phyloP scores from a whole-genome alignment of 495 filamentous ascomycete genomes.

The Talaromyces thailandensis region DNA sequence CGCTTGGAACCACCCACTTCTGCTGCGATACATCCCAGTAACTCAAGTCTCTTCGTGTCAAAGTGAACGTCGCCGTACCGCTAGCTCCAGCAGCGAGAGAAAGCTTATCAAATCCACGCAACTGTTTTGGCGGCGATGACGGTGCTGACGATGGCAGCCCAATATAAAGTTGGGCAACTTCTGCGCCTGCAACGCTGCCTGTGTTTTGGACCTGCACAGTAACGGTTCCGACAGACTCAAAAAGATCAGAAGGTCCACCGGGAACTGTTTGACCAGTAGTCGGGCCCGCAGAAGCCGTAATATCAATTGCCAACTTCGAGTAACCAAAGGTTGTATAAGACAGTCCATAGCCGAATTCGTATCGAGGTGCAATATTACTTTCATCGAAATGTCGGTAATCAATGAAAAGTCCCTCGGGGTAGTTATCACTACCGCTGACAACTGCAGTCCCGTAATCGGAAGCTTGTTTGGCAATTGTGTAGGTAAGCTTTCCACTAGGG shows the following conservation, averaged over 20 bases:
- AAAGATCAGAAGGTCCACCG: constrained; percentile 51
- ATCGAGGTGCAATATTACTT: constrained; percentile 48
- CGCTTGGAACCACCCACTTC: constrained; percentile 52
- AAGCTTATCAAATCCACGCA: constrained; percentile 58
- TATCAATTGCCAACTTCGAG: constrained; percentile 28
- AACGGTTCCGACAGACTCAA: constrained; percentile 43
- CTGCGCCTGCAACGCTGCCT: constrained; percentile 41
- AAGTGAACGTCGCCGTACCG: constrained; percentile 38
- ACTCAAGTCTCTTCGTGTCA: constrained; percentile 56
- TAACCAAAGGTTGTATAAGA: constrained; percentile 58
- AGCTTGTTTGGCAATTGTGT: constrained; percentile 62
- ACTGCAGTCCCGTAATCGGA: constrained; percentile 46
- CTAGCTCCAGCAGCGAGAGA: constrained; percentile 28
- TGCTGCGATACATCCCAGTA: constrained; percentile 55
- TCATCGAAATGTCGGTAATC: constrained; percentile 64
- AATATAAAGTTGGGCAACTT: constrained; percentile 60
- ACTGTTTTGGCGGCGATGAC: constrained; percentile 17
- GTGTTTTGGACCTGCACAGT: constrained; percentile 40
- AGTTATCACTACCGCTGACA: constrained; percentile 24
- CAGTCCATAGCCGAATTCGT: constrained; percentile 61
- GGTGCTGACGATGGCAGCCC: constrained; percentile 33
- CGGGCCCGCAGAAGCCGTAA: constrained; percentile 19
- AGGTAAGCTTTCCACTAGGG: constrained; percentile 76
- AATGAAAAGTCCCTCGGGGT: constrained; percentile 53
- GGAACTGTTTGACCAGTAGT: constrained; percentile 30